Evolutionary conservation across 176 grass and related monocot genomes (phyloP).

Genomic region (Eleusine indica): DNA sequence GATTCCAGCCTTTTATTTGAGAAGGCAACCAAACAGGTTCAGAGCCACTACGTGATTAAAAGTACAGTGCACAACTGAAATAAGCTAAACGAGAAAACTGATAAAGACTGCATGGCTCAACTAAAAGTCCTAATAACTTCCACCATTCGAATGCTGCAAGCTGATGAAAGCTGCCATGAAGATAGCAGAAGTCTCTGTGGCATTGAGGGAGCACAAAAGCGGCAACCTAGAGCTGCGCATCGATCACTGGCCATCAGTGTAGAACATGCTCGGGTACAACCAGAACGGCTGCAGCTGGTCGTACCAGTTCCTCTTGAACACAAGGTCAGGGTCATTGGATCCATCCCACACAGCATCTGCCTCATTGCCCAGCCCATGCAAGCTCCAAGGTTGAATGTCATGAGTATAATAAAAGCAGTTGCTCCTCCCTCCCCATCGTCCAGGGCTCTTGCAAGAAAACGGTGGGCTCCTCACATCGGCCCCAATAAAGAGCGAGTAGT

Average conservation of each 20-base stretch:
- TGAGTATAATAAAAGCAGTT: constrained; percentile 46
- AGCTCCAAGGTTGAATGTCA: background rate
- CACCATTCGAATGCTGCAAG: too few species aligned
- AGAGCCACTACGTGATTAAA: too few species aligned
- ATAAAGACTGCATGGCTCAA: too few species aligned
- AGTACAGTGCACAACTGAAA: too few species aligned
- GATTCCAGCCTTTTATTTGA: too few species aligned
- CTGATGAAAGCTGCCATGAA: too few species aligned
- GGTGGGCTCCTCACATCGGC: background rate
- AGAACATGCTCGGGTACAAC: constrained; percentile 62
- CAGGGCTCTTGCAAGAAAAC: constrained; percentile 37
- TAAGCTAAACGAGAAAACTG: too few species aligned
- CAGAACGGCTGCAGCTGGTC: constrained; percentile 25
- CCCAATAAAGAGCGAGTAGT: constrained; percentile 48
- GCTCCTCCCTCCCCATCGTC: constrained; percentile 49
- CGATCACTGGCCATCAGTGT: constrained; percentile 17
- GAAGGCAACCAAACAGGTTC: too few species aligned
- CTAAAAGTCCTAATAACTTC: too few species aligned
- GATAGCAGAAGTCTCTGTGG: too few species aligned
- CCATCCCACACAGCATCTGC: constrained; percentile 24
- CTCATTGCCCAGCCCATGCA: constrained; percentile 19
- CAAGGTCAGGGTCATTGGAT: background rate
- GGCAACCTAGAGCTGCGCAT: background rate
- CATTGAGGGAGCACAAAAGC: background rate
- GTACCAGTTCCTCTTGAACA: background rate